Conservation (phyloP, 192 early-diverging fungal genomes). For the Neocallimastix lanati region DNA sequence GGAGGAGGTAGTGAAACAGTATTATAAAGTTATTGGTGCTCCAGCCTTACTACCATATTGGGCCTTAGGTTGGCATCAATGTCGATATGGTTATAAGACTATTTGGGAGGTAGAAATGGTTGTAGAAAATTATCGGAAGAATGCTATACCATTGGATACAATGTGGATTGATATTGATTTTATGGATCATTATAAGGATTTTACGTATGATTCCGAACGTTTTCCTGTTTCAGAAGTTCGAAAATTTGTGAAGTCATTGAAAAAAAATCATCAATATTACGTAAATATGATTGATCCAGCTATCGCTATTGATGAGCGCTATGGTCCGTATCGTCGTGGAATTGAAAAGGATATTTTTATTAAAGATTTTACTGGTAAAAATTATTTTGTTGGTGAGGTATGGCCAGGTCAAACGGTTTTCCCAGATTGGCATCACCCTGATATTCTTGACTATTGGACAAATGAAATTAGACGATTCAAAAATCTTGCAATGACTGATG, state of each 20-base stretch:
- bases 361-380: constrained; percentile 27
- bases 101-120: constrained; percentile 33
- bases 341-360: constrained; percentile 30
- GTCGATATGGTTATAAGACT: constrained; percentile 38
- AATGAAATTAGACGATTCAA: constrained; percentile 18
- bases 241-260: constrained; percentile 17
- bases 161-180: constrained; percentile 58
- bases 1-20: constrained; percentile 22
- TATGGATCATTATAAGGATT: constrained; percentile 42
- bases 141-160: constrained; percentile 36
- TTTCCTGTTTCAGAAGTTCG: constrained; percentile 30
- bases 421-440: constrained; percentile 39
- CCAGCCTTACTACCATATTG: constrained; percentile 39
- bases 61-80: constrained; percentile 45
- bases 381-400: constrained; percentile 35
- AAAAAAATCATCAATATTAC: constrained; percentile 23
- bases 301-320: constrained; percentile 21
- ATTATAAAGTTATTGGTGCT: constrained; percentile 42
- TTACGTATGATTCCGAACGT: constrained; percentile 29
- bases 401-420: constrained; percentile 45
- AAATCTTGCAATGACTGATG: constrained; percentile 14
- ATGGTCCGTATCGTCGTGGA: constrained; percentile 28
- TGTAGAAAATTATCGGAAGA: constrained; percentile 28
- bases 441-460: constrained; percentile 22
- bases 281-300: constrained; percentile 50